Conservation (phyloP, 768 basidiomycete genomes). For the Phylloporus sp. region DNA sequence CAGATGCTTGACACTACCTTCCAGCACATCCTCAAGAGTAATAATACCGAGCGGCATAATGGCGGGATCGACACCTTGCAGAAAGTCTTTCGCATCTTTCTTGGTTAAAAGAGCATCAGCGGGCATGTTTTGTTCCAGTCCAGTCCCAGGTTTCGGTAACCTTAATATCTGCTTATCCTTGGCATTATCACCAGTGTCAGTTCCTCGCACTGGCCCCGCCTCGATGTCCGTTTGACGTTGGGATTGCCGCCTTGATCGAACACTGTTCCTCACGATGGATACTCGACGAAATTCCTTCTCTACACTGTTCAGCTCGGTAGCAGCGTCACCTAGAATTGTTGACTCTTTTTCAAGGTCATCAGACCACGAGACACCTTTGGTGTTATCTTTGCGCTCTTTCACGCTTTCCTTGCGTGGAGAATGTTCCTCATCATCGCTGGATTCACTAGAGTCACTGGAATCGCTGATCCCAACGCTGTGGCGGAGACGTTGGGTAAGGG, state of each 20-base stretch:
- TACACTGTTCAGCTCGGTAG: conserved; percentile 18
- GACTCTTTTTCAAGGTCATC: conserved; percentile 32
- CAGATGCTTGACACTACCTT: conserved; percentile 46
- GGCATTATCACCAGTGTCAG: conserved; percentile 11
- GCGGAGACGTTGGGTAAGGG: conserved; percentile 74
- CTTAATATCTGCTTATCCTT: conserved; percentile 27
- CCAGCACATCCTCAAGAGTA: conserved; percentile 88
- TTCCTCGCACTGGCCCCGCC: conserved; percentile 15
- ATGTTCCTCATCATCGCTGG: conserved; percentile 40
- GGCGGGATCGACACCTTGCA: conserved; percentile 77
- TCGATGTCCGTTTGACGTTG: conserved; percentile 24
- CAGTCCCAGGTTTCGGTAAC: conserved; percentile 34
- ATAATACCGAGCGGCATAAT: conserved; percentile 88
- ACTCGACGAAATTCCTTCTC: conserved; percentile 12
- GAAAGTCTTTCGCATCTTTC: conserved; percentile 75
- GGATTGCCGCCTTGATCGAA: conserved; percentile 9
- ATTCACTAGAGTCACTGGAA: conserved; percentile 48
- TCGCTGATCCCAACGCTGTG: conserved; percentile 73
- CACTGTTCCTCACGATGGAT: conserved; percentile 12
- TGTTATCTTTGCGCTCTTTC: conserved; percentile 18
- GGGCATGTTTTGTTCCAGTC: conserved; percentile 80
- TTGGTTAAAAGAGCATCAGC: conserved; percentile 82
- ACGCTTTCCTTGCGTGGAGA: conserved; percentile 15
- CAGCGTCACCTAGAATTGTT: conserved; percentile 25
- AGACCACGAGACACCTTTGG: conserved; percentile 30